These are phyloP conservation scores for Tricholoma matsutake DNA, from an alignment of 768 basidiomycete species.

Conservation along the genomic window DNA sequence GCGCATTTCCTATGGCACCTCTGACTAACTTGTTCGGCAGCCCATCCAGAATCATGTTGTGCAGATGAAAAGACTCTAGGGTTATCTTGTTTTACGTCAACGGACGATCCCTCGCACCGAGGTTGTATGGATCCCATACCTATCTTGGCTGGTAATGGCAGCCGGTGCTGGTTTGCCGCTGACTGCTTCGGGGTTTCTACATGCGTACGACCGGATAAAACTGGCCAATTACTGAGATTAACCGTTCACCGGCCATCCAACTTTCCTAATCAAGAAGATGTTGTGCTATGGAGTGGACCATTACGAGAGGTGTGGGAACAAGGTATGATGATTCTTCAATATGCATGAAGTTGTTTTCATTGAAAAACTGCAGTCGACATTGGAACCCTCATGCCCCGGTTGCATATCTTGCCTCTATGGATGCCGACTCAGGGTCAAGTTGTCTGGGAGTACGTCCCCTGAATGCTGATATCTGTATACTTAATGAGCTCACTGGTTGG, in stretches of 20 bases:
- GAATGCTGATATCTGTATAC: neutral
- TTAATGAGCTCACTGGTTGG: neutral
- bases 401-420: constrained; percentile 36
- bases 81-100: constrained; percentile 44
- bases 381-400: constrained; percentile 43
- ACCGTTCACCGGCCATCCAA: constrained; percentile 30
- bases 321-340: constrained; percentile 39
- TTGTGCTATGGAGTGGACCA: constrained; percentile 76
- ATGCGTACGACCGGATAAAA: constrained; percentile 53
- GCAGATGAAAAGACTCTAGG: neutral
- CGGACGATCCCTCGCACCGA: constrained; percentile 22
- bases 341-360: neutral
- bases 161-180: constrained; percentile 38
- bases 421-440: constrained; percentile 35
- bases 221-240: constrained; percentile 55
- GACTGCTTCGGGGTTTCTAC: constrained; percentile 29
- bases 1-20: constrained; percentile 20
- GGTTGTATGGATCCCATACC: constrained; percentile 59
- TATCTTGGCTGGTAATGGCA: constrained; percentile 37
- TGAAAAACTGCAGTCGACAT: constrained; percentile 47
- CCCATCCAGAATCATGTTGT: constrained; percentile 7
- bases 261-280: constrained; percentile 18
- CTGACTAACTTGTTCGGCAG: neutral
- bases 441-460: constrained; percentile 55
- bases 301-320: constrained; percentile 60